Conservation (phyloP, 2,329 filamentous ascomycete genomes). For the Pseudogymnoascus sp. region DNA sequence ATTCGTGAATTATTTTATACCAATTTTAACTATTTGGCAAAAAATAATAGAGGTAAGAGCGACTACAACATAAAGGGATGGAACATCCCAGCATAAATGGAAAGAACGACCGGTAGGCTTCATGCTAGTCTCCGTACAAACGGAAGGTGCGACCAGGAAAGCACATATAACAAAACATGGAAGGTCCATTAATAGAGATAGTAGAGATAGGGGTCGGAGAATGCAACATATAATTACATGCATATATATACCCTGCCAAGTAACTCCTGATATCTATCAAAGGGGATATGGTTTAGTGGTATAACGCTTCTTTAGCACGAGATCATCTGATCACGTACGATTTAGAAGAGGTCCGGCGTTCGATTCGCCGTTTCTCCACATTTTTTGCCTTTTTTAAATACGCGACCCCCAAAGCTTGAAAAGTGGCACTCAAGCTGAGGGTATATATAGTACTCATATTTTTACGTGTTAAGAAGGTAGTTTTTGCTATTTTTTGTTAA, state of each 20-base stretch:
- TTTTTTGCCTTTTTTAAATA: neutral
- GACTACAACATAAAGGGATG: neutral
- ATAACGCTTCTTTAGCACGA: conserved; percentile 9
- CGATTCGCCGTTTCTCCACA: conserved; percentile 8
- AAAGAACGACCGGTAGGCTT: neutral
- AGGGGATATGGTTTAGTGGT: conserved; percentile 9
- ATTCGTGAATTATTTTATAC: neutral
- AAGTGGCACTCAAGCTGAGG: too few species aligned
- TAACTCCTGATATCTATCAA: neutral
- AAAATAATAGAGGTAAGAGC: neutral
- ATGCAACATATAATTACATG: neutral
- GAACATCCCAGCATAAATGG: neutral
- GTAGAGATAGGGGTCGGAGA: neutral
- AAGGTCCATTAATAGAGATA: neutral
- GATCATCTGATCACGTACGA: neutral
- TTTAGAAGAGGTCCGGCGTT: conserved; percentile 7
- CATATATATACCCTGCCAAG: neutral
- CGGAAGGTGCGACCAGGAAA: neutral
- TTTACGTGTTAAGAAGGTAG: too few species aligned
- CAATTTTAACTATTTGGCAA: neutral
- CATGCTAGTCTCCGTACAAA: neutral
- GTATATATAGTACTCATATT: too few species aligned
- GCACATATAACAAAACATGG: neutral
- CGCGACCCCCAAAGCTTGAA: neutral
- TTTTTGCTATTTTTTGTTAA: too few species aligned